These are phyloP conservation scores for Capronia americana DNA, from an alignment of 2,329 filamentous ascomycete genomes.

Conservation along the genomic window DNA sequence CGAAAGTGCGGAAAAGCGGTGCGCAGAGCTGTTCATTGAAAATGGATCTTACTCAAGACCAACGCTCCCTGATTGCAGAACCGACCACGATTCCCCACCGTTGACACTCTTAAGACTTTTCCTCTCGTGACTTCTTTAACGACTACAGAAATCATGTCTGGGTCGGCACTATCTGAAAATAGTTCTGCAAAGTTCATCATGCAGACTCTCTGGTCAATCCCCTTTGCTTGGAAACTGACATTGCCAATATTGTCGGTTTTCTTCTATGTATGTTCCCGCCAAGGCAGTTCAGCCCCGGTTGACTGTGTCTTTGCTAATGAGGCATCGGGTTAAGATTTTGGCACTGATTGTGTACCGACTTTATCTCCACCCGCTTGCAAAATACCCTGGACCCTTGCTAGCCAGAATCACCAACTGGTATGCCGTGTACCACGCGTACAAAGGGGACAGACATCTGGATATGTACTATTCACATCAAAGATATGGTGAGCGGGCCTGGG, in stretches of 20 bases:
- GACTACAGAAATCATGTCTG: constrained; percentile 7
- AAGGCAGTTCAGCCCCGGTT: neutral
- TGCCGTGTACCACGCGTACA: constrained; percentile 24
- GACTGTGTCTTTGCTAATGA: constrained; percentile 7
- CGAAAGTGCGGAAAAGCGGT: constrained; percentile 13
- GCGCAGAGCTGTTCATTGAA: constrained; percentile 6
- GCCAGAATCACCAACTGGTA: constrained; percentile 28
- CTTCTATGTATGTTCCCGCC: constrained; percentile 14
- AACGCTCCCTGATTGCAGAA: neutral
- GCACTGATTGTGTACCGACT: constrained; percentile 30
- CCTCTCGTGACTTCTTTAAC: no score
- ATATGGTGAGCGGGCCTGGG: constrained; percentile 42
- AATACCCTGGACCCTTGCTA: constrained; percentile 69
- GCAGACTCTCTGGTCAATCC: constrained; percentile 14
- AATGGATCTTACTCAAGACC: constrained; percentile 1
- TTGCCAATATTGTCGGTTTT: constrained; percentile 11
- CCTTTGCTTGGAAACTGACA: constrained; percentile 12
- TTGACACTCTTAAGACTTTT: neutral
- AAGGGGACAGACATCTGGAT: constrained; percentile 40
- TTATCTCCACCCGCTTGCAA: constrained; percentile 63
- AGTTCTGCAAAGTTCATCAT: constrained; percentile 7
- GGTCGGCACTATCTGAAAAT: constrained; percentile 14
- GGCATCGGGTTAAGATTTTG: constrained; percentile 1
- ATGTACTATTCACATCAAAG: constrained; percentile 43
- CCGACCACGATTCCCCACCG: constrained; percentile 4